Evolutionary conservation across 768 basidiomycete genomes (phyloP), one percentile per base, ranked within the genome.

Genomic region (Tylopilus intermedius): DNA sequence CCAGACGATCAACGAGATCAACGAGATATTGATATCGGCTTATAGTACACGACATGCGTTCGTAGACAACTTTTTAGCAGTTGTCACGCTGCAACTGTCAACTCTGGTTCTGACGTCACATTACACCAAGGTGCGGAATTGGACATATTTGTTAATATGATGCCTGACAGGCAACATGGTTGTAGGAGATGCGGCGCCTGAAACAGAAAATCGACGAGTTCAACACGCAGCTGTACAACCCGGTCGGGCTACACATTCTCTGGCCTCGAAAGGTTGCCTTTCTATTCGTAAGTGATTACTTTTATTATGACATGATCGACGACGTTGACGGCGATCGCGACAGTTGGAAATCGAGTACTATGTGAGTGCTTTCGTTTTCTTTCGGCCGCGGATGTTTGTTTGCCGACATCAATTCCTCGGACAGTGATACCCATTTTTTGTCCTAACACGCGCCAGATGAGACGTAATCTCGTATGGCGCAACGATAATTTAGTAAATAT

Each of bases 321-420:
- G 11, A 11, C 27, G 13, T 50, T 54, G 38, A 61, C 21, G 2
- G n/a, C 14, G 47, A 48, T 37, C 7, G 9, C 29, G 43, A 43
- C 61, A 97, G 94, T 78, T 97, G 61, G 94, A 97, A 74, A 90
- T 97, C 53, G 94, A 97, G 63, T 94, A 93, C 72, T 94, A 93
- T 71, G 88, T 90, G 50, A 73, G 88, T 79, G 33, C 10, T 13
- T 14, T 11, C 2, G 5, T 42, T 40, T 18, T 18, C 2, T 24
- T n/a, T 38, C 5, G 0, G 18, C 1, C n/a, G 18, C 7, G 37
- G 2, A 18, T 27, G n/a, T 15, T 24, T 21, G 29, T 27, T 48
- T 35, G 38, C 49, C 30, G 43, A 56, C 33, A 37, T 48, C 22
- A 35, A 13, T 30, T 47, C n/a, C 44, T 38, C 41, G 32, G 37